Base-by-base conservation (phyloP, 2,329 filamentous ascomycete species). In the Didymella keratinophila region DNA sequence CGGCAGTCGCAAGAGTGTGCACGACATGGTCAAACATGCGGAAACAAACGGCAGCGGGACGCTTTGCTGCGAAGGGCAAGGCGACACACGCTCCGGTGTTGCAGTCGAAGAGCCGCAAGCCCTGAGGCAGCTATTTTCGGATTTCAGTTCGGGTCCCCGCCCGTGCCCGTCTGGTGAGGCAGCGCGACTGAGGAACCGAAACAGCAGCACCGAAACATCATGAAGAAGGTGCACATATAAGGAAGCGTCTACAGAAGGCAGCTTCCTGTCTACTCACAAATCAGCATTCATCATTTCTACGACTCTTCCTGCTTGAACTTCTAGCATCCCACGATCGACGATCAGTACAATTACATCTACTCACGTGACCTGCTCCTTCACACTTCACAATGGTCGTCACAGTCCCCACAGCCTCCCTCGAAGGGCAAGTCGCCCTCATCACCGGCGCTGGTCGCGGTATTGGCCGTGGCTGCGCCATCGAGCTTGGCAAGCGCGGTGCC, bases 371-470 rank as follows among this genome's bases (percentile, higher is more conserved):
- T 8, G 23, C 52, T 37, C 11, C 21, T 48, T 42, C 43, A 48
- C 51, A 32, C 47, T 42, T 53, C 69, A 75, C 69, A 64, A 78
- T 78, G 76, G 76, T 78, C 58, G 65, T 79, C 69, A 67, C 67
- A 64, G 78, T 83, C 51, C 78, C 79, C 56, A 80, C 80, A 51
- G 81, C 81, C 63, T 82, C 79, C 52, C 80, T 83, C 48, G 79
- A 83, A 66, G 79, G 78, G 71, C 81, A 83, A 68, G 81, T 83
- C 78, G 78, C 87, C 56, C 81, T 90, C 62, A 81, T 90, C 74
- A 90, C 88, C 16, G 88, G 76, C 39, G 75, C 84, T 47, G 86
- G 87, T 51, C 86, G 87, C 34, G 88, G 88, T 56, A 90, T 90
- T 68, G 88, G 88, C 37, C 79, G 81, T 51, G 87, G 87, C 52